Evolutionary conservation across 192 early-diverging fungal species (phyloP).

Genomic region (Coemansia sp.): DNA sequence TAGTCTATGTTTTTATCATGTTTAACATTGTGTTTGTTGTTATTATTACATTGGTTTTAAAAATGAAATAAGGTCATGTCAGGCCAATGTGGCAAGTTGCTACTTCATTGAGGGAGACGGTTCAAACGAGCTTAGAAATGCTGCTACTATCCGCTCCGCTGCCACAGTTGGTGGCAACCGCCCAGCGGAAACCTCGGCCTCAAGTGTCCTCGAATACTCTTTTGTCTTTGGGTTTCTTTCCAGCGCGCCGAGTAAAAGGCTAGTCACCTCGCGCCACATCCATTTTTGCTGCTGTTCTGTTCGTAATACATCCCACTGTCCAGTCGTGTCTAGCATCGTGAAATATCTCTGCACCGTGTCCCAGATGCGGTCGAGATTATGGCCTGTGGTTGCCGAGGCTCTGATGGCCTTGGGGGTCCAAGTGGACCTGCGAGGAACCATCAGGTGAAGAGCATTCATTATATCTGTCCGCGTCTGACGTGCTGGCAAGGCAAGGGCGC

Average conservation of each 20-base stretch:
- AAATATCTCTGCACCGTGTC: conserved; percentile 24
- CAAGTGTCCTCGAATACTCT: conserved; percentile 17
- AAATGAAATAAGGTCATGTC: no score
- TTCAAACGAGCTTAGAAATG: conserved; percentile 15
- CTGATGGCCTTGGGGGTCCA: conserved; percentile 43
- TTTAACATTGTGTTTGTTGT: not conserved
- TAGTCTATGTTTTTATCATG: not conserved
- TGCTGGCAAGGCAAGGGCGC: conserved; percentile 63
- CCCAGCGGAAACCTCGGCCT: conserved; percentile 19
- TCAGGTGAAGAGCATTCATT: conserved; percentile 30
- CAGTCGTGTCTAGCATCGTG: conserved; percentile 14
- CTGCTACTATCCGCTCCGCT: conserved; percentile 33
- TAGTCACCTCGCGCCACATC: conserved; percentile 50
- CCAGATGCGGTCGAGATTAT: conserved; percentile 47
- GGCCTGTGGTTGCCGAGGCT: conserved; percentile 39
- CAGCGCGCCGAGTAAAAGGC: conserved; percentile 23
- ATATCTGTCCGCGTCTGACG: conserved; percentile 64
- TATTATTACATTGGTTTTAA: not conserved
- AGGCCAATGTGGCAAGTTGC: no score
- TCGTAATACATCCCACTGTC: conserved; percentile 39
- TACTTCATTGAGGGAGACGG: not conserved
- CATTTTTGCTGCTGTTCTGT: conserved; percentile 35
- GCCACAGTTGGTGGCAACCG: conserved; percentile 26
- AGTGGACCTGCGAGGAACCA: conserved; percentile 24
- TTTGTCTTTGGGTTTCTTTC: conserved; percentile 12